phyloP scores from a whole-genome alignment of 2,329 filamentous ascomycete genomes.

The Penicillium sp. region DNA sequence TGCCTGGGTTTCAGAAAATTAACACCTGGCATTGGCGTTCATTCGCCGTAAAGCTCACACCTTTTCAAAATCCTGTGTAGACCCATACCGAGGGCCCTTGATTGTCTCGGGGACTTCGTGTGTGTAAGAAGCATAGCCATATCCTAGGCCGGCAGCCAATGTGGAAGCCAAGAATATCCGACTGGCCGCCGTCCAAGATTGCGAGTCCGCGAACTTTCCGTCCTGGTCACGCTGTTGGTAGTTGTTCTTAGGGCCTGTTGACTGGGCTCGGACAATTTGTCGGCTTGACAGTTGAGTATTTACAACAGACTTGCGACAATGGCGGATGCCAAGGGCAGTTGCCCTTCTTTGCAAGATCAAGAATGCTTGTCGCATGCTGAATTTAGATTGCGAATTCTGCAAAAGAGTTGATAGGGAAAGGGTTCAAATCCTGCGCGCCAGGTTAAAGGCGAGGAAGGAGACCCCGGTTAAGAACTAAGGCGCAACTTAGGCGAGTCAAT shows the following conservation, averaged over 20 bases:
- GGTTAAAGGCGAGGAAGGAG: too few species aligned
- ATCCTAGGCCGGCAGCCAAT: slow-evolving; percentile 48
- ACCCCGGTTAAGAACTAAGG: neutral
- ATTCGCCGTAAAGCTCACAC: slow-evolving; percentile 14
- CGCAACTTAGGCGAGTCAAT: too few species aligned
- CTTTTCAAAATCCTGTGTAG: slow-evolving; percentile 35
- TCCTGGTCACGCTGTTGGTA: slow-evolving; percentile 11
- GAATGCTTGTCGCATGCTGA: slow-evolving; percentile 19
- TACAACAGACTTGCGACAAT: slow-evolving; percentile 7
- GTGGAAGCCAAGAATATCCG: slow-evolving; percentile 45
- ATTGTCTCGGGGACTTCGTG: slow-evolving; percentile 12
- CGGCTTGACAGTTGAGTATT: too few species aligned
- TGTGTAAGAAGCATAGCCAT: slow-evolving; percentile 44
- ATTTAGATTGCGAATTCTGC: too few species aligned
- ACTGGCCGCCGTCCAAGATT: slow-evolving; percentile 37
- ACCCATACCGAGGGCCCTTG: slow-evolving; percentile 33
- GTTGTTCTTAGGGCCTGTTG: slow-evolving; percentile 14
- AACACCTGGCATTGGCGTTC: neutral
- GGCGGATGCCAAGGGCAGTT: slow-evolving; percentile 23
- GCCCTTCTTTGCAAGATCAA: slow-evolving; percentile 21
- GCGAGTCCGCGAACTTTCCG: slow-evolving; percentile 8
- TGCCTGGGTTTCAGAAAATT: slow-evolving; percentile 37
- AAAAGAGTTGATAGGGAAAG: too few species aligned
- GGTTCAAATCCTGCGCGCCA: too few species aligned
- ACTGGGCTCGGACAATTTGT: slow-evolving; percentile 8